Conservation (phyloP, 129 eudicot genomes). For the carrot (Daucus carota) region DNA sequence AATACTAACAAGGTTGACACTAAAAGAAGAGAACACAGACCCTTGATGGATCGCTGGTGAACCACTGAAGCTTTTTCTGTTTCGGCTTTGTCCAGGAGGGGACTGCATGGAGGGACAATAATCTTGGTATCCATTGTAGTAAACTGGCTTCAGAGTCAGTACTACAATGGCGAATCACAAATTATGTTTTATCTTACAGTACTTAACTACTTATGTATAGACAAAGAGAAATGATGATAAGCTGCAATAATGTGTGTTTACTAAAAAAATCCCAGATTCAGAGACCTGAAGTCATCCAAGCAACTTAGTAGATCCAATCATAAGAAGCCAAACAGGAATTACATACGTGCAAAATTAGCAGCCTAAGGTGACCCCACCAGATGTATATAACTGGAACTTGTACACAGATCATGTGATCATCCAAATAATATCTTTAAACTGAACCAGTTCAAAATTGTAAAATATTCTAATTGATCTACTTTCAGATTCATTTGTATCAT, state of each 20-base stretch:
- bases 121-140: background rate
- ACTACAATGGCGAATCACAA: background rate
- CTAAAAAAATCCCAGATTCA: background rate
- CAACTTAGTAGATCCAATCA: background rate
- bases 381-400: background rate
- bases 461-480: background rate
- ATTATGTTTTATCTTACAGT: background rate
- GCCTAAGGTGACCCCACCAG: background rate
- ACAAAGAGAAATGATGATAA: background rate
- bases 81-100: background rate
- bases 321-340: background rate
- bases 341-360: background rate
- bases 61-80: background rate
- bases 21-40: background rate
- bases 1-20: background rate
- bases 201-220: background rate
- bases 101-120: slow-evolving; percentile 1
- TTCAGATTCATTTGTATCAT: background rate
- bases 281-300: background rate
- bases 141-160: background rate
- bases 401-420: background rate
- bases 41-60: background rate
- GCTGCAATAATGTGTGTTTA: background rate
- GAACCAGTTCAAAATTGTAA: background rate
- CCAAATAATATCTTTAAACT: background rate